Evolutionary conservation across 192 early-diverging fungal genomes (phyloP).

Genomic region (Podila horticola): DNA sequence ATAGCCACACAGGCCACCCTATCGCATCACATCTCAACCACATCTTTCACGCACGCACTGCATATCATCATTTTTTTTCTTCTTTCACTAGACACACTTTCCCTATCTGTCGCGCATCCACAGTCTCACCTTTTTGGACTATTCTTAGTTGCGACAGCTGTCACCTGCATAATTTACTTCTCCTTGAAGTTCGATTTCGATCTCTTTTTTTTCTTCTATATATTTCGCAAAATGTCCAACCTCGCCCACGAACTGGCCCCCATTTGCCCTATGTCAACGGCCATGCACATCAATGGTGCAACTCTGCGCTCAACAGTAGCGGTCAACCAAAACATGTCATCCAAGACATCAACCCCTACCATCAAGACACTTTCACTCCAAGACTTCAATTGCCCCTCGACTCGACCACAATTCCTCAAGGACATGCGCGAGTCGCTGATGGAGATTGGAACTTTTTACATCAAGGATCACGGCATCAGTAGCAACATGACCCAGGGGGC

Average conservation of each 20-base stretch:
- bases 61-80: no score
- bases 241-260: neutral
- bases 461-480: constrained; percentile 57
- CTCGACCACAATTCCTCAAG: constrained; percentile 46
- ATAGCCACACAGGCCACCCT: no score
- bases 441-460: constrained; percentile 68
- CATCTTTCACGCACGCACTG: no score
- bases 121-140: neutral
- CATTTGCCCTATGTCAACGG: no score
- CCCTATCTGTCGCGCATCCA: neutral
- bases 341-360: neutral
- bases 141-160: neutral
- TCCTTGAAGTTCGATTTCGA: neutral
- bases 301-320: neutral
- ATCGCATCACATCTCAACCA: no score
- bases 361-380: constrained; percentile 36
- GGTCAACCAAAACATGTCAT: no score
- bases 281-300: neutral
- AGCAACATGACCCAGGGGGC: constrained; percentile 37
- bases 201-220: constrained; percentile 10
- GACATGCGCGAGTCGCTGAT: constrained; percentile 62
- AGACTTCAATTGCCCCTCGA: constrained; percentile 33
- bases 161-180: neutral
- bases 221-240: neutral
- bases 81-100: no score